Conservation (phyloP, 805 yeast genomes). For the Yamadazyma sp. region DNA sequence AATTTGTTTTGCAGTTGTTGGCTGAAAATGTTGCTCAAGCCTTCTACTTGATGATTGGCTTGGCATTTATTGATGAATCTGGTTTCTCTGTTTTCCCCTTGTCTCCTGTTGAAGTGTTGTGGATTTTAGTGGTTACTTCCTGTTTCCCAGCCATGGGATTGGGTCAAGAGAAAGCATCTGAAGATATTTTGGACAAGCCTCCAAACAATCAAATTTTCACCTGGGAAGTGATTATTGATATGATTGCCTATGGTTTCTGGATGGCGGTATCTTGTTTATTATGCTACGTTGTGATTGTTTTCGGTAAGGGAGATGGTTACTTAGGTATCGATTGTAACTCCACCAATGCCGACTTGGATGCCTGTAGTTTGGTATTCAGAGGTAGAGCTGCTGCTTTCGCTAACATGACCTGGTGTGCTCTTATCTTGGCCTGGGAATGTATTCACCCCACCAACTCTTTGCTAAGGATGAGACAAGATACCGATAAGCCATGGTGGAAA, state of each 20-base stretch:
- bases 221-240: conserved; percentile 41
- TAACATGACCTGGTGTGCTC: conserved; percentile 43
- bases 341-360: conserved; percentile 18
- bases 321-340: conserved; percentile 38
- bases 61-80: conserved; percentile 32
- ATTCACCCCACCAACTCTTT: conserved; percentile 36
- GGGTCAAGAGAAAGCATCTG: conserved; percentile 48
- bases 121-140: conserved; percentile 77
- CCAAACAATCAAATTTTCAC: conserved; percentile 41
- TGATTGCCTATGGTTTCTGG: conserved; percentile 41
- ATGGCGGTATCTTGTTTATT: conserved; percentile 43
- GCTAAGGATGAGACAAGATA: conserved; percentile 37
- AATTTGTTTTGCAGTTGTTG: conserved; percentile 70
- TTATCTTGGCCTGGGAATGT: conserved; percentile 42
- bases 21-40: conserved; percentile 77
- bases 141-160: conserved; percentile 86
- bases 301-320: conserved; percentile 39
- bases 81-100: conserved; percentile 39
- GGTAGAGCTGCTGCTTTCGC: conserved; percentile 42
- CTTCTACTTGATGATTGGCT: conserved; percentile 51
- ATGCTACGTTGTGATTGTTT: conserved; percentile 38
- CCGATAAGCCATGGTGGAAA: conserved; percentile 37
- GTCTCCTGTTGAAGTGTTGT: conserved; percentile 70
- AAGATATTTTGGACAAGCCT: conserved; percentile 37
- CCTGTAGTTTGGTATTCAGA: conserved; percentile 34